phyloP scores from a whole-genome alignment of 2,329 filamentous ascomycete genomes.

The Colletotrichum karsti region DNA sequence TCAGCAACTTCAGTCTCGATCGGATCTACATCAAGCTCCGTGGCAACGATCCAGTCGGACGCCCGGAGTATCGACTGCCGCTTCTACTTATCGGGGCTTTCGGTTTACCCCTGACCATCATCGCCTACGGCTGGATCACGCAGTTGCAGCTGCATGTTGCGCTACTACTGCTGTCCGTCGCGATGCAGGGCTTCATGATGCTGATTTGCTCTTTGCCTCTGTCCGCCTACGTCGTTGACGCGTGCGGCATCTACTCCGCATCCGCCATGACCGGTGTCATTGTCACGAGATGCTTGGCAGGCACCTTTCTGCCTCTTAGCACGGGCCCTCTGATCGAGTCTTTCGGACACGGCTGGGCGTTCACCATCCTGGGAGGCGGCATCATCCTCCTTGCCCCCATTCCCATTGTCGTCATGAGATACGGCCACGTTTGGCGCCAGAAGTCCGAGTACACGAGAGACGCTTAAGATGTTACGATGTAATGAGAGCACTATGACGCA shows the following conservation, averaged over 20 bases:
- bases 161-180: conserved; percentile 52
- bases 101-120: conserved; percentile 52
- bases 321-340: conserved; percentile 54
- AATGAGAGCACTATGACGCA: neutral
- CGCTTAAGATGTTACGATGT: conserved; percentile 25
- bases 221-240: conserved; percentile 65
- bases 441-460: conserved; percentile 57
- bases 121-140: conserved; percentile 60
- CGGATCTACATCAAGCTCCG: conserved; percentile 60
- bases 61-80: conserved; percentile 64
- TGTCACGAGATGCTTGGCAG: conserved; percentile 61
- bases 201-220: conserved; percentile 58
- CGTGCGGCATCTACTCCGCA: conserved; percentile 63
- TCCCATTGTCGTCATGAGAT: conserved; percentile 58
- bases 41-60: conserved; percentile 47
- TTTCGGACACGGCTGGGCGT: conserved; percentile 62
- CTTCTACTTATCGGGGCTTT: conserved; percentile 56
- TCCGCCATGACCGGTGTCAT: conserved; percentile 66
- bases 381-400: conserved; percentile 57
- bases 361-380: conserved; percentile 52
- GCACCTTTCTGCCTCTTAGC: conserved; percentile 64
- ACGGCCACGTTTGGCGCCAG: conserved; percentile 61
- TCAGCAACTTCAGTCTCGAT: conserved; percentile 62
- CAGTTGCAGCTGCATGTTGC: conserved; percentile 50
- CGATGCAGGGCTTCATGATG: conserved; percentile 53